Conservation (phyloP, 768 basidiomycete genomes). For the Leucocoprinus leucothites region DNA sequence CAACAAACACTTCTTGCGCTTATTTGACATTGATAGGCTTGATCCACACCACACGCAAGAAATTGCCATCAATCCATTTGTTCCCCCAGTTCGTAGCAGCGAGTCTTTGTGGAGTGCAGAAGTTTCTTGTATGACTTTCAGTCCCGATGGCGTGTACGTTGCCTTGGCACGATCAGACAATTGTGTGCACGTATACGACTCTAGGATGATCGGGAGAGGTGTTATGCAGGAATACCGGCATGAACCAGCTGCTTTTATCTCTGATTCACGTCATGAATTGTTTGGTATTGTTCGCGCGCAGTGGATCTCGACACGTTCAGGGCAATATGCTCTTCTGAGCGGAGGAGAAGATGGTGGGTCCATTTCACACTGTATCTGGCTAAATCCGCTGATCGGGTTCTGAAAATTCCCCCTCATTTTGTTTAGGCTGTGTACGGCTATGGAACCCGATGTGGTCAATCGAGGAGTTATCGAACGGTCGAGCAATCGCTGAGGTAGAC, state of each 20-base stretch:
- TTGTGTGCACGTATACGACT: conserved; percentile 57
- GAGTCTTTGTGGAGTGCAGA: conserved; percentile 23
- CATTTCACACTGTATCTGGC: background rate
- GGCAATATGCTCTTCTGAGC: conserved; percentile 3
- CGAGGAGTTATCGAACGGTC: conserved; percentile 39
- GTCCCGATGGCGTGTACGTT: conserved; percentile 58
- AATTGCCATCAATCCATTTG: conserved; percentile 34
- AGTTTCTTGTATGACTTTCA: conserved; percentile 50
- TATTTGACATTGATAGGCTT: conserved; percentile 50
- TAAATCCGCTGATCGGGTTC: background rate
- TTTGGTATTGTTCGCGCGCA: conserved; percentile 3
- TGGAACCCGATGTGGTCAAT: conserved; percentile 56
- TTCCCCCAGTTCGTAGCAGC: background rate
- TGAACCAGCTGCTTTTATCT: conserved; percentile 4
- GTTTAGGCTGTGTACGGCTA: conserved; percentile 62
- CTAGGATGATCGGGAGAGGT: conserved; percentile 41
- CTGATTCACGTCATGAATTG: background rate
- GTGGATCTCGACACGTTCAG: conserved; percentile 7
- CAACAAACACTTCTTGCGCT: conserved; percentile 34
- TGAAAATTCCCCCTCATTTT: background rate
- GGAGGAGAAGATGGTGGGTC: conserved; percentile 12
- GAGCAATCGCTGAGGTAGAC: conserved; percentile 46
- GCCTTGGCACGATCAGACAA: conserved; percentile 63
- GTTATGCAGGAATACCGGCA: conserved; percentile 53
- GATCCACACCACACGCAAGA: conserved; percentile 22